Evolutionary conservation across 2,329 filamentous ascomycete genomes (phyloP).

Genomic region (Cercospora janseana): DNA sequence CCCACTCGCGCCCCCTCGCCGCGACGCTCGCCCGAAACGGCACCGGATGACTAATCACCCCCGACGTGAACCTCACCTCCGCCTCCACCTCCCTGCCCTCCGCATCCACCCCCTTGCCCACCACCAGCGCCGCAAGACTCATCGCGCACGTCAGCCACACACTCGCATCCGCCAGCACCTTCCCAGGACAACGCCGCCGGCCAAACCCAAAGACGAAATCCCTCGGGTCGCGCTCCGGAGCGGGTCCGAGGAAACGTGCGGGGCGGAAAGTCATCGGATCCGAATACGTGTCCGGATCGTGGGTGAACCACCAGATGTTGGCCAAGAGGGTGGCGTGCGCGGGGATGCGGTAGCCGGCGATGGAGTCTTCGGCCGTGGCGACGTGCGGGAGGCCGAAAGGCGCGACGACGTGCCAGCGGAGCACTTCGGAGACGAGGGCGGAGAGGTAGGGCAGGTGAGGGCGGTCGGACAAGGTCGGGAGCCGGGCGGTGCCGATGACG

Average conservation of each 20-base stretch:
- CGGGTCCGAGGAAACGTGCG: slow-evolving; percentile 24
- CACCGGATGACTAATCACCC: slow-evolving; percentile 19
- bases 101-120: slow-evolving; percentile 10
- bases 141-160: slow-evolving; percentile 19
- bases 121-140: slow-evolving; percentile 15
- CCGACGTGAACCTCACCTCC: slow-evolving; percentile 12
- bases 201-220: slow-evolving; percentile 24
- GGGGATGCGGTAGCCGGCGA: slow-evolving; percentile 43
- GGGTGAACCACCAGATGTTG: slow-evolving; percentile 40
- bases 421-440: slow-evolving; percentile 37
- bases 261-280: slow-evolving; percentile 35
- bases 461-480: slow-evolving; percentile 34
- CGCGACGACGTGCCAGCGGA: slow-evolving; percentile 38
- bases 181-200: slow-evolving; percentile 22
- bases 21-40: slow-evolving; percentile 14
- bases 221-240: slow-evolving; percentile 23
- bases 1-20: slow-evolving; percentile 10
- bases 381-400: slow-evolving; percentile 42
- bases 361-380: slow-evolving; percentile 42
- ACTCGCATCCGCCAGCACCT: slow-evolving; percentile 15
- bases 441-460: slow-evolving; percentile 36
- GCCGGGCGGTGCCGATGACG: slow-evolving; percentile 30
- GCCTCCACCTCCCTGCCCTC: slow-evolving; percentile 15
- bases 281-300: slow-evolving; percentile 27
- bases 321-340: slow-evolving; percentile 41